Base-by-base conservation (phyloP, 2,329 filamentous ascomycete species). In the Neoscytalidium dimidiatum region DNA sequence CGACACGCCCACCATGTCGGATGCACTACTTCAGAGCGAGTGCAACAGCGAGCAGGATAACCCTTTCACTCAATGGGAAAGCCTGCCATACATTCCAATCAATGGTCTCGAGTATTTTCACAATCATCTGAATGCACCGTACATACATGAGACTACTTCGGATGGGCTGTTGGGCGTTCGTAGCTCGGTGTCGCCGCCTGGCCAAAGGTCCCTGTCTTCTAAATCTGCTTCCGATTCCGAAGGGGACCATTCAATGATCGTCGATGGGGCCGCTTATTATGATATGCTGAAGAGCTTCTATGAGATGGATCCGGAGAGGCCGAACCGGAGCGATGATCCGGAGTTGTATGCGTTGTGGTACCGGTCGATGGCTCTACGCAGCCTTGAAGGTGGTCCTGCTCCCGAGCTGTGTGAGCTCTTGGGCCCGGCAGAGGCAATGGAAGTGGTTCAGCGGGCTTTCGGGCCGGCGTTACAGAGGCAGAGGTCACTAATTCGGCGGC, bases 311-410 rank as follows among this genome's bases (percentile, higher is more conserved):
- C 53, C 56, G 26, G n/a, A 33, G 4, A 46, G 23, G n/a, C 56
- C 56, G 3, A 28, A 60, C 26, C 26, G 14, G 1, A 28, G 23
- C 9, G 41, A 33, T 9, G 41, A 60, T 41, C 41, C 41, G n/a
- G 56, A 60, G n/a, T 14, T 23, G 13, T 14, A 31, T 28, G 28
- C n/a, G 13, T 9, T 33, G 4, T 60, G 56, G 56, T 31, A 60
- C 56, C 56, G 56, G n/a, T 38, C 56, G 17, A 43, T 44, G 38
- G 28, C 56, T 26, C 41, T 60, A 41, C 56, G 56, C 28, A 9
- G 56, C 17, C 56, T 60, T 1, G 56, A 60, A 13, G 56, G 56
- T 41, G 56, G 56, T 28, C 38, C 41, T 38, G 35, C 53, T 23
- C 23, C 35, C 23, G 53, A 43, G 23, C 4, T 3, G 8, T 5